A percentile compares a stretch with the other conserved stretches of the same genome.
Conservation (phyloP, 2,329 filamentous ascomycete genomes). For the Cercospora sp. region DNA sequence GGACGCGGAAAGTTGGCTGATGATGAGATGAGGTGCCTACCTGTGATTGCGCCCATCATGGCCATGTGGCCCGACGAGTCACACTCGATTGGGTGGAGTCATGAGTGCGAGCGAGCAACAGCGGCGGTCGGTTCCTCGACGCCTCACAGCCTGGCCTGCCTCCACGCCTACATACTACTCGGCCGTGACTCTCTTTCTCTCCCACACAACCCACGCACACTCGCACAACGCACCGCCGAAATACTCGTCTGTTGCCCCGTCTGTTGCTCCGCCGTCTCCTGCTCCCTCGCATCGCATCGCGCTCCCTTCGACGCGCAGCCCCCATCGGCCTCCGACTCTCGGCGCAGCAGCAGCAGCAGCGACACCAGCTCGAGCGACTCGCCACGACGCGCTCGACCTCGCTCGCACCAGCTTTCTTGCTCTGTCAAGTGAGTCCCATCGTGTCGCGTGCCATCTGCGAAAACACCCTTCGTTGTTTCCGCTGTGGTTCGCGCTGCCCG, state of each 20-base stretch:
- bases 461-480: constrained; percentile 14
- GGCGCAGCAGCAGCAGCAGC: neutral
- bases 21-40: neutral
- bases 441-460: constrained; percentile 24
- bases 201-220: neutral
- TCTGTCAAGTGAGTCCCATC: constrained; percentile 37
- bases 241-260: neutral
- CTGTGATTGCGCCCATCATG: neutral
- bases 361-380: constrained; percentile 16
- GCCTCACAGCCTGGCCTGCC: neutral
- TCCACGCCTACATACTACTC: neutral
- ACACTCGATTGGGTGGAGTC: neutral
- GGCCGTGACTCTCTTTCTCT: neutral
- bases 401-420: constrained; percentile 36
- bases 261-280: neutral
- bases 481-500: constrained; percentile 7
- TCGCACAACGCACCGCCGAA: neutral
- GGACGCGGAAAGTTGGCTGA: neutral
- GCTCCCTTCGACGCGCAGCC: constrained; percentile 2
- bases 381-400: constrained; percentile 19
- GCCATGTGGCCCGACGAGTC: too few relatives aligned
- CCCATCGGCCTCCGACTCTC: constrained; percentile 15
- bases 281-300: neutral
- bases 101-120: too few relatives aligned
- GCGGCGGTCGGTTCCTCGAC: neutral